Evolutionary conservation across 1,139 yeast genomes (phyloP).

Genomic region (Casaregolazyma lundiana): DNA sequence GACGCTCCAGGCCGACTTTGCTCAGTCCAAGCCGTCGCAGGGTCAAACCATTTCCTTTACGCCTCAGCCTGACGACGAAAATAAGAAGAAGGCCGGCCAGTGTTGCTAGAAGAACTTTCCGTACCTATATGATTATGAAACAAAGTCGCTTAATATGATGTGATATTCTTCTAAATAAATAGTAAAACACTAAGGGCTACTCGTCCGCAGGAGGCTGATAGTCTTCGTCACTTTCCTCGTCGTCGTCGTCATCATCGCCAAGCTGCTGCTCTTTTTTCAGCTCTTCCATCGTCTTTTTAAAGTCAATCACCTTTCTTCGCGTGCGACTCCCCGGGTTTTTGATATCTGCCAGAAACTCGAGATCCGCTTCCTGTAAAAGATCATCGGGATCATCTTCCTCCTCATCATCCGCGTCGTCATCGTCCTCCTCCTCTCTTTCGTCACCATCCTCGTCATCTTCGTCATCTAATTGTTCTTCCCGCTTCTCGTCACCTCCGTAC

Average conservation of each 20-base stretch:
- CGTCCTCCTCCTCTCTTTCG: conserved; percentile 28
- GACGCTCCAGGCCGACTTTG: conserved; percentile 38
- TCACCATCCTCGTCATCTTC: conserved; percentile 30
- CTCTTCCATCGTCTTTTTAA: conserved; percentile 75
- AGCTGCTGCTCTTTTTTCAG: conserved; percentile 44
- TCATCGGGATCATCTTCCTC: conserved; percentile 22
- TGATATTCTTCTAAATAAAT: background rate
- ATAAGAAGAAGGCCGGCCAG: conserved; percentile 63
- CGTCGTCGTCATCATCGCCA: conserved; percentile 30
- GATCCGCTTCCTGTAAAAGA: conserved; percentile 33
- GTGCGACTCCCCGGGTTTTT: conserved; percentile 90
- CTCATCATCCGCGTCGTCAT: conserved; percentile 23
- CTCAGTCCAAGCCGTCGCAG: conserved; percentile 48
- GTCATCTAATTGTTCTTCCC: conserved; percentile 36
- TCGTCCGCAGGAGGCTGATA: conserved; percentile 6
- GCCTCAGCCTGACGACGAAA: conserved; percentile 83
- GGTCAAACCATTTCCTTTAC: conserved; percentile 94
- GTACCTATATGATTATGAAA: conserved; percentile 1
- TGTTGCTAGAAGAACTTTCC: conserved; percentile 30
- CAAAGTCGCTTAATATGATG: background rate
- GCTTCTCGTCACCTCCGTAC: conserved; percentile 34
- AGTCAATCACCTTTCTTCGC: conserved; percentile 84
- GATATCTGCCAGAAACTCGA: conserved; percentile 36
- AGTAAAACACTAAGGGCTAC: background rate
- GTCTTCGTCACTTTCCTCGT: conserved; percentile 32